Conservation (phyloP, 805 yeast genomes). For the Lachancea nothofagi region DNA sequence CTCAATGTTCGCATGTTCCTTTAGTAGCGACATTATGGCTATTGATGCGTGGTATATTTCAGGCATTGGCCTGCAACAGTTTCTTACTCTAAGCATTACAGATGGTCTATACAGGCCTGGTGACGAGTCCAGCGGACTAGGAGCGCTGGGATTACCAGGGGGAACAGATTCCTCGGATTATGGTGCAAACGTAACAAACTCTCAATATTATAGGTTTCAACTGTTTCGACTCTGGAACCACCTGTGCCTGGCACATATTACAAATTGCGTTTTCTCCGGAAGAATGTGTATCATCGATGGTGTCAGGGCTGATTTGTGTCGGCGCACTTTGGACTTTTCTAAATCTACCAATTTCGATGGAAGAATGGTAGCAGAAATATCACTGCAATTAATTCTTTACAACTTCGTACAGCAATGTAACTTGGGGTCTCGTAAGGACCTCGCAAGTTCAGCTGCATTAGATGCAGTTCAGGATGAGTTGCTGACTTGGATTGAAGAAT, state of each 20-base stretch:
- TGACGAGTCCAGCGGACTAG: neutral
- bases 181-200: conserved; percentile 31
- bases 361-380: conserved; percentile 73
- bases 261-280: conserved; percentile 62
- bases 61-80: conserved; percentile 59
- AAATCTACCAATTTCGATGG: conserved; percentile 74
- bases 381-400: conserved; percentile 46
- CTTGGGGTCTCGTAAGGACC: neutral
- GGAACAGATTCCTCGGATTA: conserved; percentile 1
- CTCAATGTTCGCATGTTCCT: conserved; percentile 57
- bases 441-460: conserved; percentile 22
- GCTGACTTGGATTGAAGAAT: conserved; percentile 57
- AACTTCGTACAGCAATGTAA: conserved; percentile 43
- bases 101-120: conserved; percentile 11
- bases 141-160: conserved; percentile 15
- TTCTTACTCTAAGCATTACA: conserved; percentile 45
- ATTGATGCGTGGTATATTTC: conserved; percentile 70
- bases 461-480: conserved; percentile 43
- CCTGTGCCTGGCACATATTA: conserved; percentile 58
- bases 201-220: conserved; percentile 49
- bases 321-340: conserved; percentile 49
- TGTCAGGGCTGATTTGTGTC: conserved; percentile 51
- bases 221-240: conserved; percentile 65
- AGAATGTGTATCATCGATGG: conserved; percentile 59
- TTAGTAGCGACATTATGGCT: conserved; percentile 46